A percentile compares a stretch with the other conserved stretches of the same genome.
Conservation (phyloP, 106 monocot genomes). For the Posidonia australis region DNA sequence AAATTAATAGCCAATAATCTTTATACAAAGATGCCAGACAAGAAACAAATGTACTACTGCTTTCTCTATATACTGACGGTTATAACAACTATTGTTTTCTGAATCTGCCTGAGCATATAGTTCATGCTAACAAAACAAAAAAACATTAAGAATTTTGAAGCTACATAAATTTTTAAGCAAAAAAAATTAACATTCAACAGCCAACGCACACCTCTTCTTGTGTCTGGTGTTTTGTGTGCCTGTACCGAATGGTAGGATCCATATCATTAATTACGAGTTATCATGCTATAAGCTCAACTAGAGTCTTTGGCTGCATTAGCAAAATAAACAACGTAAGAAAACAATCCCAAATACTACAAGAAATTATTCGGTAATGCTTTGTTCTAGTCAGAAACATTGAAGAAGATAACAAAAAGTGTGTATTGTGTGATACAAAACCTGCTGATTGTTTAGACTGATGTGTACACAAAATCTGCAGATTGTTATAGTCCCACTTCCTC, state of each 20-base stretch:
- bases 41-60: neutral
- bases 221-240: slow-evolving; percentile 88
- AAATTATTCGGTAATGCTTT: no score
- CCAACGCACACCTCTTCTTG: slow-evolving; percentile 84
- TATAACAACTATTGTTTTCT: slow-evolving; percentile 75
- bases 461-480: slow-evolving; percentile 66
- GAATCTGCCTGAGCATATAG: slow-evolving; percentile 73
- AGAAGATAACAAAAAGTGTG: no score
- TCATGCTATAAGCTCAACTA: slow-evolving; percentile 82
- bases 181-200: neutral
- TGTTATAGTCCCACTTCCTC: slow-evolving; percentile 98
- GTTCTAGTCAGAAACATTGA: no score
- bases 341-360: no score
- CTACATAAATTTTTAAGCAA: no score
- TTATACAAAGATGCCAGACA: neutral
- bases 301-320: slow-evolving; percentile 52
- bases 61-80: slow-evolving; percentile 37
- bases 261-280: slow-evolving; percentile 98
- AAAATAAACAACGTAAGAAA: neutral
- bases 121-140: neutral
- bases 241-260: slow-evolving; percentile 61
- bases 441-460: slow-evolving; percentile 6
- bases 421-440: neutral
- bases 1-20: neutral
- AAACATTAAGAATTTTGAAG: no score